Percentiles rank a stretch among this genome's conserved stretches.
These are phyloP conservation scores for Collybia sp. DNA, from an alignment of 768 basidiomycete species.

Conservation along the genomic window DNA sequence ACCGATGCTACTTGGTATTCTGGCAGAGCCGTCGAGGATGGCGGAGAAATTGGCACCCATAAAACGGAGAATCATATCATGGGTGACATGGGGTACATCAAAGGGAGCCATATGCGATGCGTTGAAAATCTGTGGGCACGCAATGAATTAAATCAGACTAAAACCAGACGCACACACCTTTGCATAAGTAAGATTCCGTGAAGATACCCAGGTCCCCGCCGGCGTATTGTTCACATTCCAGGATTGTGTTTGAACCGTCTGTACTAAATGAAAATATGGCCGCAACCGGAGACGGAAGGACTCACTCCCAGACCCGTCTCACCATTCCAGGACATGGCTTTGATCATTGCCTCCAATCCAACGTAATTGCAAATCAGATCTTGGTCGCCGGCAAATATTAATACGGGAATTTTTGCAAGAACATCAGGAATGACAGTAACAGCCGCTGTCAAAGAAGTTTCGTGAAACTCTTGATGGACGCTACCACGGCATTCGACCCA, in stretches of 20 bases:
- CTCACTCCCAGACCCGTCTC: constrained; percentile 78
- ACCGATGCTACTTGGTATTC: constrained; percentile 79
- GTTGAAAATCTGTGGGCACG: constrained; percentile 63
- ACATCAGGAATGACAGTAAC: constrained; percentile 75
- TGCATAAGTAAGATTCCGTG: constrained; percentile 89
- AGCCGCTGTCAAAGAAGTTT: constrained; percentile 56
- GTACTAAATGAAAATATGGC: constrained; percentile 6
- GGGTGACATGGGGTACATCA: constrained; percentile 82
- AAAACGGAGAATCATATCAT: constrained; percentile 99
- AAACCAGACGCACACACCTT: constrained; percentile 47
- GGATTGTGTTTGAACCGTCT: constrained; percentile 65
- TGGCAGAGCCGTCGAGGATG: constrained; percentile 75
- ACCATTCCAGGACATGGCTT: constrained; percentile 82
- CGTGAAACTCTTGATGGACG: constrained; percentile 60
- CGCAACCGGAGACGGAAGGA: constrained; percentile 5
- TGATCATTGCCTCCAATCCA: constrained; percentile 84
- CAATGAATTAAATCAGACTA: background rate
- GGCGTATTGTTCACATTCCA: constrained; percentile 73
- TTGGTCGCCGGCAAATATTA: constrained; percentile 93
- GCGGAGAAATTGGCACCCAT: constrained; percentile 87
- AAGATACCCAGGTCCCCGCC: constrained; percentile 89
- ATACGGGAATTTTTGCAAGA: constrained; percentile 74
- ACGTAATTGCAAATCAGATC: constrained; percentile 96
- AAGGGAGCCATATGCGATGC: constrained; percentile 95
- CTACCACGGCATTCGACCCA: constrained; percentile 85